Evolutionary conservation across 225 moss, liverwort and hornwort species (phyloP).

Genomic region (Bryum argenteum): DNA sequence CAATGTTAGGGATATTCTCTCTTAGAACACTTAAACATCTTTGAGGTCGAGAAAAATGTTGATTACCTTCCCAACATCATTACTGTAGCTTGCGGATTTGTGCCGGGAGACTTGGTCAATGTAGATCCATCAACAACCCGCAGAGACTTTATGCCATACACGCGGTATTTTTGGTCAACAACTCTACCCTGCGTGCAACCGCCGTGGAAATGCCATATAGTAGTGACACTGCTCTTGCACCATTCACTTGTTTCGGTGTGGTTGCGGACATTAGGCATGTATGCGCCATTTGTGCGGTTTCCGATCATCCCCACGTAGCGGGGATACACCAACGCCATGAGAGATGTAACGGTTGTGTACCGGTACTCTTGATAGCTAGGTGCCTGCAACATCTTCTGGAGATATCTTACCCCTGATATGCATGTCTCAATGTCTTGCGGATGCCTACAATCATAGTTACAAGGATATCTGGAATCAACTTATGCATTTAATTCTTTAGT

Average conservation of each 20-base stretch:
- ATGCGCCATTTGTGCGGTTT: slow-evolving; percentile 3
- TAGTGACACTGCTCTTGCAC: slow-evolving; percentile 57
- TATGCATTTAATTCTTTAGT: not conserved
- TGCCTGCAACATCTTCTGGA: slow-evolving; percentile 23
- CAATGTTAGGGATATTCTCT: not conserved
- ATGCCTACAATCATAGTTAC: slow-evolving; percentile 13
- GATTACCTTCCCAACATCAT: slow-evolving; percentile 53
- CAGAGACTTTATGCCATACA: slow-evolving; percentile 26
- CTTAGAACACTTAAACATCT: not conserved
- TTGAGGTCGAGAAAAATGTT: not conserved
- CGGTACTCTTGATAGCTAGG: slow-evolving; percentile 6
- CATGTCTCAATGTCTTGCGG: slow-evolving; percentile 32
- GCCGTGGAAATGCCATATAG: slow-evolving; percentile 63
- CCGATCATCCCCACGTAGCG: not conserved
- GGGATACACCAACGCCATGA: slow-evolving; percentile 24
- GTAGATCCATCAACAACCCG: slow-evolving; percentile 50
- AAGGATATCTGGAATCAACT: not conserved
- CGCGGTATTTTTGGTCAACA: slow-evolving; percentile 33
- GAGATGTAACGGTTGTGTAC: slow-evolving; percentile 22
- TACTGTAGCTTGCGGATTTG: slow-evolving; percentile 52
- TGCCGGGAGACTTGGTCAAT: slow-evolving; percentile 38
- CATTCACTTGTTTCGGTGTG: slow-evolving; percentile 26
- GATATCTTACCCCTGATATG: slow-evolving; percentile 7
- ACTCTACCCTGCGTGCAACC: slow-evolving; percentile 35
- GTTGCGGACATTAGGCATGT: slow-evolving; percentile 13